phyloP scores from a whole-genome alignment of 1,284 basidiomycete genomes.

The Retiboletus fuscus region DNA sequence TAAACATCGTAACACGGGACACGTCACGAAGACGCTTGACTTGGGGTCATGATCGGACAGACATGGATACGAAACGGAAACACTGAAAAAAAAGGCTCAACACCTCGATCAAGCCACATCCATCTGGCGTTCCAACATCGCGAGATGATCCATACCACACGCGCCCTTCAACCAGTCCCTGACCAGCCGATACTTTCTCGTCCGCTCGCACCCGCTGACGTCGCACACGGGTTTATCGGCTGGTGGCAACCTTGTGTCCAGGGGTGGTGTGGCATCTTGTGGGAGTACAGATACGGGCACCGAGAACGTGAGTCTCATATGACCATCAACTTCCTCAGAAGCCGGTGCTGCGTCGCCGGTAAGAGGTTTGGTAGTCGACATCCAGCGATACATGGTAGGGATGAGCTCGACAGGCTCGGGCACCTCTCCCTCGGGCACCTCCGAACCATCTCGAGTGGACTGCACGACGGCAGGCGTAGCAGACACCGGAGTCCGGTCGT shows the following conservation, averaged over 20 bases:
- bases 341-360: constrained; percentile 16
- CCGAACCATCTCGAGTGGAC: constrained; percentile 45
- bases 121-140: constrained; percentile 58
- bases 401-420: constrained; percentile 49
- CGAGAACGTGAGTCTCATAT: constrained; percentile 62
- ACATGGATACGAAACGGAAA: neutral
- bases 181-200: constrained; percentile 65
- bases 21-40: neutral
- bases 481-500: constrained; percentile 56
- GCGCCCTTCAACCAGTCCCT: constrained; percentile 63
- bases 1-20: neutral
- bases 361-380: constrained; percentile 58
- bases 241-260: constrained; percentile 21
- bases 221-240: constrained; percentile 52
- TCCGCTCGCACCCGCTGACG: constrained; percentile 58
- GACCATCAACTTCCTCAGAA: constrained; percentile 29
- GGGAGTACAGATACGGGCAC: constrained; percentile 60
- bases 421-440: constrained; percentile 49
- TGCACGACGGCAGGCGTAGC: constrained; percentile 48
- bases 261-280: neutral
- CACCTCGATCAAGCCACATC: constrained; percentile 16
- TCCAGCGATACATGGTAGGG: constrained; percentile 73
- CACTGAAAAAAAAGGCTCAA: neutral
- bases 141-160: constrained; percentile 68
- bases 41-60: neutral